Conservation (phyloP, 116 monocot species). For the Dioscorea cayenensis region DNA sequence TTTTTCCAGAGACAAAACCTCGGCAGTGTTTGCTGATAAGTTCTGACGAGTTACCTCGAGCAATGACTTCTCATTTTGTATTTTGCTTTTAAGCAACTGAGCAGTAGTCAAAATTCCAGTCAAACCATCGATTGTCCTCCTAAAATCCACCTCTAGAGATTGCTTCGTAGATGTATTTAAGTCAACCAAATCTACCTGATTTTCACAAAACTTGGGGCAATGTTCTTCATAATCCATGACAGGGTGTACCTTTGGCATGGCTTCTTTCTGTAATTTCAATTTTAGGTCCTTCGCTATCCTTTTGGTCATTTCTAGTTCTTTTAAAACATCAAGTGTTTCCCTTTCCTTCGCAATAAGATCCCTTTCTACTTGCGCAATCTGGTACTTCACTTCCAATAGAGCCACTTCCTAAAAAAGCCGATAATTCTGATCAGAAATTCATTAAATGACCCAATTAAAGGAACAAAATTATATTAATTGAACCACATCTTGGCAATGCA, state of each 20-base stretch:
- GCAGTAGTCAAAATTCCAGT: slow-evolving; percentile 27
- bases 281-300: slow-evolving; percentile 48
- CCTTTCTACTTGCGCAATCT: slow-evolving; percentile 53
- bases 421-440: slow-evolving; percentile 26
- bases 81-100: slow-evolving; percentile 35
- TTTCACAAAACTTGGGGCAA: neutral
- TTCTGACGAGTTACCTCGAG: slow-evolving; percentile 50
- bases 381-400: slow-evolving; percentile 28
- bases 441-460: neutral
- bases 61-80: slow-evolving; percentile 44
- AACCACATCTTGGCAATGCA: too few species aligned
- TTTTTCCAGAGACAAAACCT: slow-evolving; percentile 55
- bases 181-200: slow-evolving; percentile 1
- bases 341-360: slow-evolving; percentile 78
- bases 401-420: slow-evolving; percentile 19
- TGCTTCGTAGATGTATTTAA: slow-evolving; percentile 11
- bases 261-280: slow-evolving; percentile 42
- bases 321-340: slow-evolving; percentile 69
- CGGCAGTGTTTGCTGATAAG: slow-evolving; percentile 31
- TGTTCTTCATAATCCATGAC: slow-evolving; percentile 14
- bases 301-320: slow-evolving; percentile 83
- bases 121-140: slow-evolving; percentile 38
- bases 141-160: slow-evolving; percentile 62
- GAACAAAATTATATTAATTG: too few species aligned
- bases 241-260: slow-evolving; percentile 23